Conservation (phyloP, 2,329 filamentous ascomycete species). For the Davidsoniella neocaledoniae region DNA sequence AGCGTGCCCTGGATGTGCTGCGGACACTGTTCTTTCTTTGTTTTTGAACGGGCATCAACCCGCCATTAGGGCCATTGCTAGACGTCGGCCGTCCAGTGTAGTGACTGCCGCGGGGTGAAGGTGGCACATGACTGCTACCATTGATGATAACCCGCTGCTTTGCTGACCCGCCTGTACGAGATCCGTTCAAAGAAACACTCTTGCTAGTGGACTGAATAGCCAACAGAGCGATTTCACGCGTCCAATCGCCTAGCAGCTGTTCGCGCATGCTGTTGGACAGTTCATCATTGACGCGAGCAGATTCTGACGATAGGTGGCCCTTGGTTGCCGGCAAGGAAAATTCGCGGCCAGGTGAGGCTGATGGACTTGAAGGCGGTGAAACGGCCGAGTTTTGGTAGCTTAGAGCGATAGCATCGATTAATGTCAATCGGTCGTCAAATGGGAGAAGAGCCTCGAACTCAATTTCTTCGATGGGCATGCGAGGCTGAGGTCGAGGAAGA, state of each 20-base stretch:
- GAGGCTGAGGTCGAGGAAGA: slow-evolving; percentile 25
- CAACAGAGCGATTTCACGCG: slow-evolving; percentile 53
- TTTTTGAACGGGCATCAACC: slow-evolving; percentile 23
- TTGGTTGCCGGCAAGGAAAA: slow-evolving; percentile 1
- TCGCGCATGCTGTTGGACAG: slow-evolving; percentile 53
- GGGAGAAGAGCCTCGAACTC: slow-evolving; percentile 51
- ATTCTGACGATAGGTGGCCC: slow-evolving; percentile 3
- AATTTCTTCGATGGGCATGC: slow-evolving; percentile 34
- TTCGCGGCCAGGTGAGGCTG: slow-evolving; percentile 46
- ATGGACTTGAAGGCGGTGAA: slow-evolving; percentile 54
- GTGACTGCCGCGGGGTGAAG: slow-evolving; percentile 24
- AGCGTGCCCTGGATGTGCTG: slow-evolving; percentile 31
- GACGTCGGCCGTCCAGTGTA: slow-evolving; percentile 34
- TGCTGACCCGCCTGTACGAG: slow-evolving; percentile 40
- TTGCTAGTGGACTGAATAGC: slow-evolving; percentile 52
- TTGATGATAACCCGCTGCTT: slow-evolving; percentile 44
- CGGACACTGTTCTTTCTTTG: slow-evolving; percentile 37
- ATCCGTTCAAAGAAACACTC: slow-evolving; percentile 60
- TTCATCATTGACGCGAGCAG: slow-evolving; percentile 27
- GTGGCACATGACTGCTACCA: slow-evolving; percentile 24
- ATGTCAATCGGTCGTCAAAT: slow-evolving; percentile 54
- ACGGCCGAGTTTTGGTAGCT: slow-evolving; percentile 47
- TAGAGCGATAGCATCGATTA: slow-evolving; percentile 59
- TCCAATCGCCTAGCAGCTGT: slow-evolving; percentile 67
- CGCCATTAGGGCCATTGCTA: slow-evolving; percentile 19